Evolutionary conservation across 306 rosid genomes (phyloP).

Genomic region (Prunus fruticosa): DNA sequence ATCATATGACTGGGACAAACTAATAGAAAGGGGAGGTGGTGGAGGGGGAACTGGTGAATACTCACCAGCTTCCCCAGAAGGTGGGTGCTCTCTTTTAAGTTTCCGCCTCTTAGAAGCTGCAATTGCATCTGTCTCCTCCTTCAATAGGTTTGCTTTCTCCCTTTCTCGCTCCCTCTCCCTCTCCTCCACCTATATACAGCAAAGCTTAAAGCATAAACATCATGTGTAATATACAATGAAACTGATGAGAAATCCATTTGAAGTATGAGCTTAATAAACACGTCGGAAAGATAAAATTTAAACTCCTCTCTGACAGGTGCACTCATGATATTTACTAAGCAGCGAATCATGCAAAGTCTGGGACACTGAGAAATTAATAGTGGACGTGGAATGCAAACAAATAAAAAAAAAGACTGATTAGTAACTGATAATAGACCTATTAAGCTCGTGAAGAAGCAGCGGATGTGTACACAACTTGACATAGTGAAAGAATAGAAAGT

Average conservation of each 20-base stretch:
- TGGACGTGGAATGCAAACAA: neutral
- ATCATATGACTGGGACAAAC: constrained; percentile 69
- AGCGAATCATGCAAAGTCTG: neutral
- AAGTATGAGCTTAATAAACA: neutral
- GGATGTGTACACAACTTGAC: neutral
- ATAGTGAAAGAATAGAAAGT: neutral
- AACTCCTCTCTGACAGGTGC: neutral
- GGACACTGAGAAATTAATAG: neutral
- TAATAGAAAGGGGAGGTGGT: constrained; percentile 52
- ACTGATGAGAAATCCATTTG: neutral
- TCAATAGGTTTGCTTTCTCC: constrained; percentile 70
- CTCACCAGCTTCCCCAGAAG: constrained; percentile 81
- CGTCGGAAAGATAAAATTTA: neutral
- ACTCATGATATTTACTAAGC: neutral
- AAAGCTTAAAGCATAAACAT: neutral
- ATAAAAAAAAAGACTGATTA: neutral
- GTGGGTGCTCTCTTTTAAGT: constrained; percentile 84
- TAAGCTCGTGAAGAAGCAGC: neutral
- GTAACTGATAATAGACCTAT: neutral
- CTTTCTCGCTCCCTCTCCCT: constrained; percentile 67
- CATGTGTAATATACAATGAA: neutral
- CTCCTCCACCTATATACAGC: constrained; percentile 42
- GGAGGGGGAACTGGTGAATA: constrained; percentile 83
- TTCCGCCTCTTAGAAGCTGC: constrained; percentile 89
- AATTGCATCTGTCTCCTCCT: constrained; percentile 72